Conservation (phyloP, 2,329 filamentous ascomycete species). For the Fusarium sp. region DNA sequence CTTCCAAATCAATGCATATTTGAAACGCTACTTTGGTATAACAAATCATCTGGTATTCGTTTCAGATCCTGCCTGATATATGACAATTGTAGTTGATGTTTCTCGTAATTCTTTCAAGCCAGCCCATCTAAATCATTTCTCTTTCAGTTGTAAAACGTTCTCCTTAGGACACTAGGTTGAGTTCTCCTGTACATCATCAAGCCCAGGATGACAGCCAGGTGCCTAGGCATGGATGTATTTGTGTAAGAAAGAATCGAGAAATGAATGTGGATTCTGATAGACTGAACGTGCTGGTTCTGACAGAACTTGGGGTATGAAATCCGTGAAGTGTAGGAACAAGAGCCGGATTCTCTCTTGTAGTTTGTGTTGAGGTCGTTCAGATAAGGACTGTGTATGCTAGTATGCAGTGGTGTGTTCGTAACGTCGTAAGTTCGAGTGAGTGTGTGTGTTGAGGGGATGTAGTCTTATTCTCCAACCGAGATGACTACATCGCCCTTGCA, state of each 20-base stretch:
- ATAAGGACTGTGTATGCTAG: neutral
- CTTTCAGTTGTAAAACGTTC: neutral
- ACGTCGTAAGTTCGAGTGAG: conserved; percentile 22
- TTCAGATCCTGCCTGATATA: neutral
- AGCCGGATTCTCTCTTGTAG: neutral
- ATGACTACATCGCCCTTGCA: conserved; percentile 62
- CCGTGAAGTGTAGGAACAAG: neutral
- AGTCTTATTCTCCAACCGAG: conserved; percentile 49
- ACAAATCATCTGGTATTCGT: neutral
- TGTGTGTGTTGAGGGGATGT: neutral
- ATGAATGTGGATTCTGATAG: neutral
- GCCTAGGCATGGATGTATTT: neutral
- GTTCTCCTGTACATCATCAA: neutral
- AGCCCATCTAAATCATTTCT: neutral
- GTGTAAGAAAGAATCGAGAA: neutral
- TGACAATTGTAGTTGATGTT: neutral
- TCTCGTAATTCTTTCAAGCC: neutral
- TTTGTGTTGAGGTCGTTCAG: neutral
- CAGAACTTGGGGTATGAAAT: neutral
- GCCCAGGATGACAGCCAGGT: neutral
- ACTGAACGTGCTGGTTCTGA: neutral
- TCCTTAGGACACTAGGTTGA: neutral
- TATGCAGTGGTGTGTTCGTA: conserved; percentile 22
- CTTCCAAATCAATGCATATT: neutral
- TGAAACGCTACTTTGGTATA: neutral